Percentiles rank a stretch among this genome's conserved stretches.
These are phyloP conservation scores for Guyanaporus albipodus DNA, from an alignment of 768 basidiomycete species.

Conservation along the genomic window DNA sequence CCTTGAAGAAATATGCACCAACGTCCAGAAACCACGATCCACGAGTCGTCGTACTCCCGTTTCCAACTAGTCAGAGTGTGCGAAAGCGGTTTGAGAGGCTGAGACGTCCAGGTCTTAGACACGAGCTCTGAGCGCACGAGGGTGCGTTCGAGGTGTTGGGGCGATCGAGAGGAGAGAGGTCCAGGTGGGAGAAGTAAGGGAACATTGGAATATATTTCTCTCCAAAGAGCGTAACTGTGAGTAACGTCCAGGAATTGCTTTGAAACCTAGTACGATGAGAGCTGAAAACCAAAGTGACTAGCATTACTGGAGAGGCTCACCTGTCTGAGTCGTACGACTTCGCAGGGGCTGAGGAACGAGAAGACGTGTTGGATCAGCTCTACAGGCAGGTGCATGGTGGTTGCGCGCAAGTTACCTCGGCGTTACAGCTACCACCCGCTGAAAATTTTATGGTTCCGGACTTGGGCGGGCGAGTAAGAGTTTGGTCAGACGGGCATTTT, in stretches of 20 bases:
- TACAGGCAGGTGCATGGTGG: neutral
- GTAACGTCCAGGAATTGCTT: neutral
- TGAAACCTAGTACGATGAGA: neutral
- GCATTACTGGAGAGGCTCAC: neutral
- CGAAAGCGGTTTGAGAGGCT: neutral
- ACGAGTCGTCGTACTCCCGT: neutral
- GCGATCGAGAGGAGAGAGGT: neutral
- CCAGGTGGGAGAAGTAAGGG: neutral
- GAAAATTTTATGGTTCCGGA: too few relatives aligned
- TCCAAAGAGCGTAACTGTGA: neutral
- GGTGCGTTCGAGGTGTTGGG: neutral
- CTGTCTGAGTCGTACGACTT: neutral
- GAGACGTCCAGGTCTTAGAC: neutral
- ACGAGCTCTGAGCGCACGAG: conserved; percentile 1
- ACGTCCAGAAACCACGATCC: neutral
- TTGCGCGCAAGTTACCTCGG: too few relatives aligned
- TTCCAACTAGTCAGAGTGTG: neutral
- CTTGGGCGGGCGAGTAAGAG: too few relatives aligned
- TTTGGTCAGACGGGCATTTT: too few relatives aligned
- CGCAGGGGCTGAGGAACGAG: neutral
- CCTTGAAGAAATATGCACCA: neutral
- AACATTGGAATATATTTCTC: neutral
- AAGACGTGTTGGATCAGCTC: neutral
- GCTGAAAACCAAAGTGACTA: neutral
- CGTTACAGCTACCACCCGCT: too few relatives aligned